Evolutionary conservation across 164 flowering plant species (phyloP).

Genomic region (Annona cherimola): DNA sequence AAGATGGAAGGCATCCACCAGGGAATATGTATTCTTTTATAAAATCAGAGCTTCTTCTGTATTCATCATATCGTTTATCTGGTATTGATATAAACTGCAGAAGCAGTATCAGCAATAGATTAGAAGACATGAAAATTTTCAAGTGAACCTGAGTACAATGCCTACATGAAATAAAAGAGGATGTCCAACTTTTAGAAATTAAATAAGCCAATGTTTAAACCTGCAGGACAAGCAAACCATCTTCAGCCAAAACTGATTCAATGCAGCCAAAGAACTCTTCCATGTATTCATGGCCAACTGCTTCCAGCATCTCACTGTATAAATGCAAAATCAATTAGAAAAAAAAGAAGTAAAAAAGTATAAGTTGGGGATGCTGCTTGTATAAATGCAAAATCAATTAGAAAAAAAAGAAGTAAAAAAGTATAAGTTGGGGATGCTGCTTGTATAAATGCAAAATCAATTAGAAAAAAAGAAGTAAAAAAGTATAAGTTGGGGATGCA

Average conservation of each 20-base stretch:
- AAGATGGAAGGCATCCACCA: constrained; percentile 78
- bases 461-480: too few relatives aligned
- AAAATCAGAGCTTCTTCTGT: constrained; percentile 79
- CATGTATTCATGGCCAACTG: constrained; percentile 87
- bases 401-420: too few relatives aligned
- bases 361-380: too few relatives aligned
- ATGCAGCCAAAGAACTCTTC: constrained; percentile 70
- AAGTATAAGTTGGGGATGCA: background rate
- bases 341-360: too few relatives aligned
- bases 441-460: too few relatives aligned
- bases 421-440: too few relatives aligned
- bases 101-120: background rate
- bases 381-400: too few relatives aligned
- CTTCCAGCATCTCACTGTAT: constrained; percentile 89
- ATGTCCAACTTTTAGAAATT: background rate
- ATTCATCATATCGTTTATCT: constrained; percentile 79
- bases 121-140: background rate
- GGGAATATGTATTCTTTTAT: constrained; percentile 93
- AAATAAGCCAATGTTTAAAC: constrained; percentile 27
- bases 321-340: too few relatives aligned
- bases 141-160: background rate
- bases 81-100: constrained; percentile 79
- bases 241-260: constrained; percentile 65
- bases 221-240: constrained; percentile 90
- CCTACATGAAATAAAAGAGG: background rate